Evolutionary conservation across 2,329 filamentous ascomycete genomes (phyloP), one percentile per base, ranked within the genome.

Genomic region (Trichoderma endophyticum): DNA sequence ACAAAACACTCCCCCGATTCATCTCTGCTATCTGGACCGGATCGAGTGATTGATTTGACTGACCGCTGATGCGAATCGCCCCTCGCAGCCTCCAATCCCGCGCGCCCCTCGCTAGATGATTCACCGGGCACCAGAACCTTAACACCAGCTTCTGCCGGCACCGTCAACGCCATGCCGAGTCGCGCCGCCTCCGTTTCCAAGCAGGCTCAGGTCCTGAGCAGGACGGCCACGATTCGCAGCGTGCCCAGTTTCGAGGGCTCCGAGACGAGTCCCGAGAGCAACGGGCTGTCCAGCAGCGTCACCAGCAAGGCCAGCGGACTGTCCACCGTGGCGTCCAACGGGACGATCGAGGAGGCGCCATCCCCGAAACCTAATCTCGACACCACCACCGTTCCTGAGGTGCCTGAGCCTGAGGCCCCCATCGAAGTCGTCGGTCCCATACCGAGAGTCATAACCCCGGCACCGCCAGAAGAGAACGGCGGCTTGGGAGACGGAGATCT

Each of bases 181-280:
- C 76, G 75, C 71, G 75, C 73, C 21, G 76, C 77, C 74, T 76
- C 79, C 74, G 74, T 77, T 59, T 77, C 76, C 71, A 81, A 82
- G 74, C 76, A 81, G 72, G 76, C 76, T 74, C 76, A 81, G 72
- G 76, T 76, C 73, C 59, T 81, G 73, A 76, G 77, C 65, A 78
- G 81, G 72, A 78, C 80, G n/a, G 73, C 78, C 71, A 89, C 87
- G 34, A 90, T 90, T 73, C 86, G 88, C 73, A 85, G 86, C 70
- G 88, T 90, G 48, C 83, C 84, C 51, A 89, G 86, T 80, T 85
- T 86, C 77, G 87, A 89, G 78, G 84, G 81, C 39, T 83, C 80
- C 73, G 83, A 85, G 70, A 85, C 85, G 56, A 84, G 83, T 73
- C 83, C 81, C 66, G 82, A 83, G 65, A 82, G 80, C 77, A 83